Conservation (phyloP, 768 basidiomycete genomes). For the Amanita muscaria region DNA sequence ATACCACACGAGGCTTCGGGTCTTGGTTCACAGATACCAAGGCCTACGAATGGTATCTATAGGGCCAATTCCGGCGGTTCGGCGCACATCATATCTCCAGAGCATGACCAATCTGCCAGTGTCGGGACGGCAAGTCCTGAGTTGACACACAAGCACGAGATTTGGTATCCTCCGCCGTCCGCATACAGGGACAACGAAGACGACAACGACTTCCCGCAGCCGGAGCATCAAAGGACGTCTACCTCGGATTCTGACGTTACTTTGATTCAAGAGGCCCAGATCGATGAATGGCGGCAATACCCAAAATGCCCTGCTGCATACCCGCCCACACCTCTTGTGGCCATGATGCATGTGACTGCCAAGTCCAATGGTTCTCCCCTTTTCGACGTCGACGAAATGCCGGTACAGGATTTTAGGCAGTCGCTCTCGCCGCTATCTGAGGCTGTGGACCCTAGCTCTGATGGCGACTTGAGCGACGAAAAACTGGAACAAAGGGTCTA, state of each 20-base stretch:
- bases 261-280: constrained; percentile 9
- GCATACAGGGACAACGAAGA: constrained; percentile 30
- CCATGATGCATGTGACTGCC: constrained; percentile 20
- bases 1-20: neutral
- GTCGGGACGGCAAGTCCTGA: neutral
- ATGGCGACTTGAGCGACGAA: constrained; percentile 54
- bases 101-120: neutral
- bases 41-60: neutral
- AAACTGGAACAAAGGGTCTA: constrained; percentile 32
- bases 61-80: neutral
- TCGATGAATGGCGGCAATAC: constrained; percentile 68
- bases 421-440: constrained; percentile 63
- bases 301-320: constrained; percentile 74
- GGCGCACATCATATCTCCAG: neutral
- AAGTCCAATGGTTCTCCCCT: constrained; percentile 14
- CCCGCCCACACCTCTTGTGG: constrained; percentile 55
- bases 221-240: neutral
- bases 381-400: constrained; percentile 5
- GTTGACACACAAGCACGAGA: constrained; percentile 25
- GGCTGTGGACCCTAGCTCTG: constrained; percentile 50
- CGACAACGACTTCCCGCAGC: constrained; percentile 13
- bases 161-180: constrained; percentile 56
- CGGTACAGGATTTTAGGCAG: constrained; percentile 55
- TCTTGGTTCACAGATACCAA: constrained; percentile 1
- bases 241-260: constrained; percentile 4